Conservation (phyloP, 192 early-diverging fungal species). For the Backusella liffmaniae region DNA sequence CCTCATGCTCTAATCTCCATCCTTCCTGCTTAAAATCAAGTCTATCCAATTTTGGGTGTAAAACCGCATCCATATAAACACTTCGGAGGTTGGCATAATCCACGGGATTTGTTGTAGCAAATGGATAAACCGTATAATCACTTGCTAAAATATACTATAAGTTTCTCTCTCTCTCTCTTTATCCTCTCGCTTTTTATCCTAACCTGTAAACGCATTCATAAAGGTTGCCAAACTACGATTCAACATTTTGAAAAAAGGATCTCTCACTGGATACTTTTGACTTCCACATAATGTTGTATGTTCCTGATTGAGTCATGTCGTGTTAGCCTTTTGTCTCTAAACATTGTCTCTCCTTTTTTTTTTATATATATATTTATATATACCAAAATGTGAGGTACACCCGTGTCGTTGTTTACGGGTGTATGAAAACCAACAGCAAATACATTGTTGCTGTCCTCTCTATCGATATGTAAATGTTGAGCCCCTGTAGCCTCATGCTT, state of each 20-base stretch:
- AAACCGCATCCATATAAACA: constrained; percentile 92
- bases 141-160: constrained; percentile 44
- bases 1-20: constrained; percentile 87
- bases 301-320: constrained; percentile 43
- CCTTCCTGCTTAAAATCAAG: constrained; percentile 94
- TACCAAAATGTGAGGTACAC: constrained; percentile 89
- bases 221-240: constrained; percentile 93
- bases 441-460: constrained; percentile 91
- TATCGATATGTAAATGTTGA: constrained; percentile 82
- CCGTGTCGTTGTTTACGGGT: constrained; percentile 75
- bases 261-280: constrained; percentile 83
- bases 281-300: constrained; percentile 95
- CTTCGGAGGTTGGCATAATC: constrained; percentile 88
- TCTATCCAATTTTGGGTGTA: constrained; percentile 74
- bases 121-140: constrained; percentile 92
- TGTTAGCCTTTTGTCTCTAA: not conserved
- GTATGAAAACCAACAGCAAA: constrained; percentile 93
- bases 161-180: not conserved
- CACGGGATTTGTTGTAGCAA: constrained; percentile 84
- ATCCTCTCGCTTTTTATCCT: not conserved
- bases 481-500: constrained; percentile 79
- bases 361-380: not conserved
- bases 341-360: not conserved
- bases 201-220: constrained; percentile 95
- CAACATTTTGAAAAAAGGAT: constrained; percentile 99